phyloP scores from a whole-genome alignment of 176 grass and related monocot genomes.

The Miscanthus lutarioriparius region DNA sequence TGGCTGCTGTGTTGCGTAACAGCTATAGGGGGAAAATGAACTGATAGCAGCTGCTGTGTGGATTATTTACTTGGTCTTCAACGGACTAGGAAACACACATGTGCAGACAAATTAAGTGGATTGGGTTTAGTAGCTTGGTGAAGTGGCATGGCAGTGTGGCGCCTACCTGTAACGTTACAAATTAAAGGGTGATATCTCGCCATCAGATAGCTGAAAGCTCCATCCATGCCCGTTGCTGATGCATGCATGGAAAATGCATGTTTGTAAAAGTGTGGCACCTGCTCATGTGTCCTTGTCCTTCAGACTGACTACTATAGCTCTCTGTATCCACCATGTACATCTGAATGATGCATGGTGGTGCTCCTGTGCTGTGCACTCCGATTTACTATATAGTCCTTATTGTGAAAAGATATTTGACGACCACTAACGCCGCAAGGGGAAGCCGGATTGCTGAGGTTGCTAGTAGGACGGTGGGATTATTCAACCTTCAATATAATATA shows the following conservation, averaged over 20 bases:
- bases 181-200: conserved; percentile 2
- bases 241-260: not conserved
- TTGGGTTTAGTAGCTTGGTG: conserved; percentile 1
- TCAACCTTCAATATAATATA: no score
- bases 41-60: not conserved
- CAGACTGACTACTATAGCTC: not conserved
- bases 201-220: conserved; percentile 16
- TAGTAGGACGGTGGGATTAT: no score
- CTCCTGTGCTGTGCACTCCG: not conserved
- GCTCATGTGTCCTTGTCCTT: not conserved
- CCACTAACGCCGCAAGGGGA: no score
- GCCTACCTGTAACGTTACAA: not conserved
- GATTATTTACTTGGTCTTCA: not conserved
- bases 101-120: not conserved
- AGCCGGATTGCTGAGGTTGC: no score
- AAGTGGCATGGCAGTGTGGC: not conserved
- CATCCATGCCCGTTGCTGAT: not conserved
- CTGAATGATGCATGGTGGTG: not conserved
- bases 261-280: not conserved
- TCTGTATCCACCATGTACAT: not conserved
- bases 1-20: not conserved
- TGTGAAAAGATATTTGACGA: no score
- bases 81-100: not conserved
- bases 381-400: no score
- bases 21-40: not conserved